phyloP scores from a whole-genome alignment of 129 eudicot genomes.

The Helianthus tuberosus region DNA sequence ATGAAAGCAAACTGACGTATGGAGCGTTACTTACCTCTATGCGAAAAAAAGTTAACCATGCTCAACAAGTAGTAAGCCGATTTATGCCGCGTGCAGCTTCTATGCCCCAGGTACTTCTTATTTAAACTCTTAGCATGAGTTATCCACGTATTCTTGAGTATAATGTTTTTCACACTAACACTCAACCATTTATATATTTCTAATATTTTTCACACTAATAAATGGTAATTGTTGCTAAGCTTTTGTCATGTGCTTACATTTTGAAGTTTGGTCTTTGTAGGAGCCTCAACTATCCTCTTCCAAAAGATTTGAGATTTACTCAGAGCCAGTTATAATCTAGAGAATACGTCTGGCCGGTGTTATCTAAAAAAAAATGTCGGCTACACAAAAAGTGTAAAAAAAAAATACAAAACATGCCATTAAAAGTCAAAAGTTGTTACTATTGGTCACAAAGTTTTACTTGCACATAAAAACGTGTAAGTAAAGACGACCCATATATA shows the following conservation, averaged over 20 bases:
- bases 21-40: conserved; percentile 51
- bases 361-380: neutral
- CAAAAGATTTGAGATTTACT: conserved; percentile 55
- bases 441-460: neutral
- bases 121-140: neutral
- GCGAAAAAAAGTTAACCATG: conserved; percentile 46
- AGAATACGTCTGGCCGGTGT: neutral
- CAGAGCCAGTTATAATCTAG: conserved; percentile 42
- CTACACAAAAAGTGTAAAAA: neutral
- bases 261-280: conserved; percentile 40
- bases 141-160: neutral
- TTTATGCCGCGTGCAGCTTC: conserved; percentile 37
- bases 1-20: conserved; percentile 54
- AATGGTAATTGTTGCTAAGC: neutral
- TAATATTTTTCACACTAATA: neutral
- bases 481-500: neutral
- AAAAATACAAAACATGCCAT: neutral
- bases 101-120: conserved; percentile 44
- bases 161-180: too few relatives aligned
- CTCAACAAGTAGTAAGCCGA: conserved; percentile 43
- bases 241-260: neutral
- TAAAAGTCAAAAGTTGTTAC: neutral
- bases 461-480: neutral
- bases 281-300: conserved; percentile 68
- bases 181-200: neutral